Evolutionary conservation across 176 grass and related monocot species (phyloP), one percentile per base, ranked within the genome.

Genomic region (Hyparrhenia diplandra): DNA sequence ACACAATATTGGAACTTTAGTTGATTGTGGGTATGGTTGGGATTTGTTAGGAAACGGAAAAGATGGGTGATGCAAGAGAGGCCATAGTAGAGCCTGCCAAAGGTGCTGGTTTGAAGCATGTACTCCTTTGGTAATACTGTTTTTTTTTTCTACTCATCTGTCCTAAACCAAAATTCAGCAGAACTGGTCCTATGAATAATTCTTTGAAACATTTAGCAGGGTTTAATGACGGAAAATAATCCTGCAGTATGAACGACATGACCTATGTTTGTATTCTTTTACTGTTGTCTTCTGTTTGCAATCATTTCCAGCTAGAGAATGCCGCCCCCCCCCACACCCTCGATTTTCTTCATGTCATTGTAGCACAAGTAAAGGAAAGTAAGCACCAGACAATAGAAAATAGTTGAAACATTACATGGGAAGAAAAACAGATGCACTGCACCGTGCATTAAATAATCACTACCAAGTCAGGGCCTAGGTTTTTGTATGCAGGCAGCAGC

Each of bases 1-100:
- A n/a, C n/a, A n/a, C n/a, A n/a, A n/a, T n/a, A n/a, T n/a, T n/a
- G n/a, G n/a, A n/a, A n/a, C n/a, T n/a, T n/a, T n/a, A n/a, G n/a
- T n/a, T n/a, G n/a, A 92, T 89, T 77, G 79, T 67, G 87, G 70
- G 39, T 86, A 68, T 4, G 36, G 59, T 81, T 89, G 86, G 87
- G 87, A 80, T 86, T 92, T 92, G 70, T 76, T 92, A 89, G 87
- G 90, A 28, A 92, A 86, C 27, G 90, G 90, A 80, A 89, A 92
- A 80, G 90, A 92, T 89, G 90, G 90, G 87, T 92, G 90, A 89
- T 92, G 80, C 87, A 62, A 77, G 69, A 70, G 69, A 89, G 80
- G 86, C 74, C 70, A 77, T 43, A 46, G 52, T 89, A 92, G 65
- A 36, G 37, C 68, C 85, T 75, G 54, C 35, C 61, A 68, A 84